Percentiles rank a stretch among this genome's conserved stretches.
phyloP scores from a whole-genome alignment of 495 filamentous ascomycete species.

The Aspergillus avenaceus region DNA sequence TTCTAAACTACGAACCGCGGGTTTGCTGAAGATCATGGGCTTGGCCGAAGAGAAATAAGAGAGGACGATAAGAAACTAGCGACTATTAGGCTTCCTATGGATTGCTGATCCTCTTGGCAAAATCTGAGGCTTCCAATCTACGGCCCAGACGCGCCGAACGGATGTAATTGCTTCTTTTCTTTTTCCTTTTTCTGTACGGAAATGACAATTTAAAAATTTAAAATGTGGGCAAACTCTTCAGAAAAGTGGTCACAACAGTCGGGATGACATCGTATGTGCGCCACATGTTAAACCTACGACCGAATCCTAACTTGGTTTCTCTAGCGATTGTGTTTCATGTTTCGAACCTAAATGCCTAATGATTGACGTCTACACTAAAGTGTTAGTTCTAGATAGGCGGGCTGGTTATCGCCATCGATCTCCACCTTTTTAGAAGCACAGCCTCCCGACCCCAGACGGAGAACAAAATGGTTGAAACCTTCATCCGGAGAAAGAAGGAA shows the following conservation, averaged over 20 bases:
- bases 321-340: background rate
- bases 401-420: no score
- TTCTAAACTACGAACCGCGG: slow-evolving; percentile 11
- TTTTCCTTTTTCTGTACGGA: background rate
- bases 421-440: background rate
- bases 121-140: background rate
- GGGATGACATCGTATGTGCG: background rate
- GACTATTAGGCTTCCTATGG: slow-evolving; percentile 10
- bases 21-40: slow-evolving; percentile 14
- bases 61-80: slow-evolving; percentile 1
- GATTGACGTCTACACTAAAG: background rate
- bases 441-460: background rate
- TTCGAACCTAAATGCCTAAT: background rate
- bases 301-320: background rate
- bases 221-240: background rate
- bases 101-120: slow-evolving; percentile 12
- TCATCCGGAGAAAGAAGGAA: background rate
- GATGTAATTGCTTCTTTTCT: background rate
- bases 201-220: background rate
- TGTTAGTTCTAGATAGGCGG: no score
- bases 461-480: background rate
- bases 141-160: slow-evolving; percentile 8
- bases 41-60: slow-evolving; percentile 3
- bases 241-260: background rate
- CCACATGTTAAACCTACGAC: background rate